Base-by-base conservation (phyloP, 1,284 basidiomycete genomes). In the Blastosporella zonata region DNA sequence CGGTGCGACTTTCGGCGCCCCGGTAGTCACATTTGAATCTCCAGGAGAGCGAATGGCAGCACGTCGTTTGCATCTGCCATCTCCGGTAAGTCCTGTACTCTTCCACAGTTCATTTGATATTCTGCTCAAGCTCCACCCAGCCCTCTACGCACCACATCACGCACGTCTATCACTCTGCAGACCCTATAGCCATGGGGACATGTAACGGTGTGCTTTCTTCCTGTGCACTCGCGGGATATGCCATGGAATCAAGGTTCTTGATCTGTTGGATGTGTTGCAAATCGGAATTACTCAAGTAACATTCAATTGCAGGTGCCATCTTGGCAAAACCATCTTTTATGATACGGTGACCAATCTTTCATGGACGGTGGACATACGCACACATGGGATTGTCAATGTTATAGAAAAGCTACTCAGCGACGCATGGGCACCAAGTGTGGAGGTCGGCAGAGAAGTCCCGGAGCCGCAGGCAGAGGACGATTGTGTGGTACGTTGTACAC, bases 11-110 rank as follows among this genome's bases (percentile, higher is more conserved):
- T 99, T 97, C 63, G 96, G 96, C n/a, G 77, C 78, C 0, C 96
- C 96, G 0, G 89, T 82, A 5, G 87, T 98, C 20, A 77, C 93
- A 0, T 95, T 96, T 61, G 95, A 98, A 72, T 75, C 93, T 15
- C 95, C 95, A 0, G 95, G 93, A 3, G 97, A 99, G 59, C 82
- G 78, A 58, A 78, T 96, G 64, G 90, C 97, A 1, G 83, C 97
- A 0, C 64, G 70, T 36, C 79, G 96, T 15, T 74, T 99, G 23
- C 97, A 99, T 68, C 76, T 99, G 8, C 97, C 96, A 0, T 77
- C 78, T 36, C 84, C 87, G 1, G 87, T 88, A 62, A 57, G 81
- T 62, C 43, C 22, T 13, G 22, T 5, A 27, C 38, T 2, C 43
- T 9, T 41, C 47, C 22, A 22, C 3, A 21, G 18, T 18, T 28